Evolutionary conservation across 345 rosid species (phyloP).

Genomic region (Erodium maritimum): DNA sequence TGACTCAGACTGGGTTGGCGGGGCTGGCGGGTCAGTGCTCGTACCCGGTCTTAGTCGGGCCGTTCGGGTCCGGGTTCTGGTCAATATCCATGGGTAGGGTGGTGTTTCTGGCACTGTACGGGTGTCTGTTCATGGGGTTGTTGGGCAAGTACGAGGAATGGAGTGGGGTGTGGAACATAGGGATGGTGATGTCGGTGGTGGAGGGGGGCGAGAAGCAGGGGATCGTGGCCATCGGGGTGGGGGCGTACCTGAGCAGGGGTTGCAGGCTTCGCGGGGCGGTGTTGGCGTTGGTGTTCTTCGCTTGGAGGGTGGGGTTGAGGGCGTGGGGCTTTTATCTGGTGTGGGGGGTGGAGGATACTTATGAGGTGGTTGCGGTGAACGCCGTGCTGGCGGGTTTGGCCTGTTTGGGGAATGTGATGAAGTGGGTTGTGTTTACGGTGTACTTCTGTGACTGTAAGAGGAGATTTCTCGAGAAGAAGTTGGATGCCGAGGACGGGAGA

Average conservation of each 20-base stretch:
- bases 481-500: constrained; percentile 7
- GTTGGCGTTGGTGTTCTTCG: constrained; percentile 10
- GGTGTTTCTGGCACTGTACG: neutral
- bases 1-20: constrained; percentile 3
- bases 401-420: constrained; percentile 12
- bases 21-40: neutral
- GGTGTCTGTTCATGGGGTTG: neutral
- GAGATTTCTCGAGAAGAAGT: constrained; percentile 12
- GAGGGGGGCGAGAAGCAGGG: constrained; percentile 33
- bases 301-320: constrained; percentile 15
- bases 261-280: constrained; percentile 15
- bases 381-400: constrained; percentile 5
- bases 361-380: neutral
- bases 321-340: constrained; percentile 7
- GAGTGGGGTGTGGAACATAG: constrained; percentile 29
- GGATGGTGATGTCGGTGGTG: constrained; percentile 20
- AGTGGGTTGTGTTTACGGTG: constrained; percentile 18
- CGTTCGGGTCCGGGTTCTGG: constrained; percentile 1
- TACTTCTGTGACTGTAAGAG: constrained; percentile 19
- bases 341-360: constrained; percentile 3
- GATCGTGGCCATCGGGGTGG: constrained; percentile 12
- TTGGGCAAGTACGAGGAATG: constrained; percentile 19
- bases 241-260: constrained; percentile 21
- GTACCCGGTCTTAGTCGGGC: too few species aligned
- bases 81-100: too few species aligned